phyloP scores from a whole-genome alignment of 371 early-diverging fungal species.

The Mucor sp. region DNA sequence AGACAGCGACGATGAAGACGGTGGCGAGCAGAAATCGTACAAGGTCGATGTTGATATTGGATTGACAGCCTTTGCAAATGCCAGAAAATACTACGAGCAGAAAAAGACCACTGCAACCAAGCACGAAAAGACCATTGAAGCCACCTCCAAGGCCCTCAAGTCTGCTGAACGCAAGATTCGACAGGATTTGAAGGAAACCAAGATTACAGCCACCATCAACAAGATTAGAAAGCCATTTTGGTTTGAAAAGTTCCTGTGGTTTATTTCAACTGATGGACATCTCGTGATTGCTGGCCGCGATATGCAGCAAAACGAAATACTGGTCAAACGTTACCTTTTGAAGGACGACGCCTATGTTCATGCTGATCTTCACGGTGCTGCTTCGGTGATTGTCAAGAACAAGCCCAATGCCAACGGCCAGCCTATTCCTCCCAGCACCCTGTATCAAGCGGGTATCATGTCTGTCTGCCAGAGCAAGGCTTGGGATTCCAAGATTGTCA shows the following conservation, averaged over 20 bases:
- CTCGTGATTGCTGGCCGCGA: constrained; percentile 97
- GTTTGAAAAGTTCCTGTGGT: constrained; percentile 99
- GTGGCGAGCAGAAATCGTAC: constrained; percentile 29
- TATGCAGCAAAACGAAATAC: constrained; percentile 95
- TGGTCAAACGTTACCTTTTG: constrained; percentile 88
- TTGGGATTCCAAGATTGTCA: constrained; percentile 98
- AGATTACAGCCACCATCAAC: constrained; percentile 74
- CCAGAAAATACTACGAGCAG: constrained; percentile 85
- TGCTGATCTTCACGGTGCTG: constrained; percentile 96
- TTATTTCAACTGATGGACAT: constrained; percentile 93
- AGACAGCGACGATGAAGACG: constrained; percentile 21
- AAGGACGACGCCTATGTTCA: constrained; percentile 95
- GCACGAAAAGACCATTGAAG: constrained; percentile 88
- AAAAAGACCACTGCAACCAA: constrained; percentile 84
- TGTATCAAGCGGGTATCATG: constrained; percentile 97
- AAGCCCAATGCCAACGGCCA: constrained; percentile 59
- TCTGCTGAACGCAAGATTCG: constrained; percentile 89
- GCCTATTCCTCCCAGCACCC: constrained; percentile 86
- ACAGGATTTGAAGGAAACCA: constrained; percentile 75
- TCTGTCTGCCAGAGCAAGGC: constrained; percentile 95
- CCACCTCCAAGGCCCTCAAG: constrained; percentile 83
- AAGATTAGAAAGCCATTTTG: constrained; percentile 94
- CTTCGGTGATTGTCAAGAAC: constrained; percentile 94
- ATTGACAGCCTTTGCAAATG: constrained; percentile 90
- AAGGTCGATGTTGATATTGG: constrained; percentile 86